Evolutionary conservation across 2,329 filamentous ascomycete species (phyloP), one percentile per base, ranked within the genome.

Genomic region (Akanthomyces lecanii): DNA sequence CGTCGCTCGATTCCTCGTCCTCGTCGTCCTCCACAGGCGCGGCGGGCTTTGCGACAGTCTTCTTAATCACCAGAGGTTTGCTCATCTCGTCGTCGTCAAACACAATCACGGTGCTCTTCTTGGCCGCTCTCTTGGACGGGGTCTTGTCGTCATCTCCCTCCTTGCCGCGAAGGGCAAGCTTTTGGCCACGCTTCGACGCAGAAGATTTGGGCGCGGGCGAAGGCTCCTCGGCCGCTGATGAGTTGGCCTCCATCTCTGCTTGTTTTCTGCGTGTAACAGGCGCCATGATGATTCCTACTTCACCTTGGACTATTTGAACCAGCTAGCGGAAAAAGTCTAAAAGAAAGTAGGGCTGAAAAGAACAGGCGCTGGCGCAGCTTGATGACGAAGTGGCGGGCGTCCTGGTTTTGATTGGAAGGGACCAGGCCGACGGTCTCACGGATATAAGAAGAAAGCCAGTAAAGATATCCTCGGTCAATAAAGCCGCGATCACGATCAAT

Each of bases 1-100:
- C 82, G 50, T 83, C 81, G 48, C 79, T 79, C 12, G 77, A 76
- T 4, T 78, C 77, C 1, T 75, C 76, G 8, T 76, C 73, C 3
- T 76, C 75, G 1, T 76, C 74, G 4, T 76, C 73, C 4, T 71
- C 68, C 18, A 72, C 69, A 1, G 67, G 62, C 18, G 67, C 66
- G 14, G 62, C 59, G 10, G 63, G 65, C 33, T 44, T 42, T 40
- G 45, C 14, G 28, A 47, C 60, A 11, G 67, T 48, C 61, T 70
- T 65, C 47, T 61, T 45, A 7, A 64, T 8, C 4, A 60, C 30
- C 2, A 58, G 42, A 4, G 67, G 64, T 11, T 61, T 62, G 30
- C 71, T 71, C 38, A 69, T 69, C 21, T 73, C 67, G 42, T 73
- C 73, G 16, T 76, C 71, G 50, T 76, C 74, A 65, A 77, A 77